Base-by-base conservation (phyloP, 2,329 filamentous ascomycete species). In the Ophiostoma montium region DNA sequence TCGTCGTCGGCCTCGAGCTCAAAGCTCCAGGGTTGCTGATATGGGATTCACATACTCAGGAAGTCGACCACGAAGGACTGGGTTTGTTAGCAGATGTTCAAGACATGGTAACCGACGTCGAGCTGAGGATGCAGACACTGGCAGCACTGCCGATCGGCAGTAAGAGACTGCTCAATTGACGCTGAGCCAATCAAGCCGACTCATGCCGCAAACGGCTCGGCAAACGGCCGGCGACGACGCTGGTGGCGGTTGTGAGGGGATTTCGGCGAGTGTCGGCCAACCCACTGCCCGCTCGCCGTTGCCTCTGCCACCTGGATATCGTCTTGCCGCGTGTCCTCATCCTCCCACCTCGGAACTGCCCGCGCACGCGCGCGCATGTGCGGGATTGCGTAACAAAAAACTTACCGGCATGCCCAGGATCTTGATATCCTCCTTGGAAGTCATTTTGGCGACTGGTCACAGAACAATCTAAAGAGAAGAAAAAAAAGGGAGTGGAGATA, bases 11-110 rank as follows among this genome's bases (percentile, higher is more conserved):
- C 12, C 39, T 21, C 19, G 38, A 11, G 38, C 21, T 13, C 9
- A 13, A 23, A 10, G 4, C 15, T 30, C 39, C 21, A 18, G 19
- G 12, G n/a, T n/a, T 31, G n/a, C 33, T 23, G 21, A 39, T 19
- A 33, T 35, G 32, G 51, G 57, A 54, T 30, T 27, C 18, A 92
- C 89, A 67, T 94, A 94, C 88, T 96, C 81, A 96, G 69, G 82
- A 96, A 96, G 78, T 96, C 90, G 67, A 94, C 86, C 68, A 95
- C 67, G 80, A 96, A 96, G 70, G 86, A 86, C 83, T 94, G 57
- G 18, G 61, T 70, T 52, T 52, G 62, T 70, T 64, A 71, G 48
- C 30, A 12, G 15, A 4, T 15, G 35, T 10, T n/a, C 16, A 0
- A 32, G 1, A 13, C 8, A 23, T 4, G 33, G 13, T 39, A 21